These are phyloP conservation scores for Trypanosoma congolense DNA, from an alignment of 208 protist genomes.

Conservation along the genomic window DNA sequence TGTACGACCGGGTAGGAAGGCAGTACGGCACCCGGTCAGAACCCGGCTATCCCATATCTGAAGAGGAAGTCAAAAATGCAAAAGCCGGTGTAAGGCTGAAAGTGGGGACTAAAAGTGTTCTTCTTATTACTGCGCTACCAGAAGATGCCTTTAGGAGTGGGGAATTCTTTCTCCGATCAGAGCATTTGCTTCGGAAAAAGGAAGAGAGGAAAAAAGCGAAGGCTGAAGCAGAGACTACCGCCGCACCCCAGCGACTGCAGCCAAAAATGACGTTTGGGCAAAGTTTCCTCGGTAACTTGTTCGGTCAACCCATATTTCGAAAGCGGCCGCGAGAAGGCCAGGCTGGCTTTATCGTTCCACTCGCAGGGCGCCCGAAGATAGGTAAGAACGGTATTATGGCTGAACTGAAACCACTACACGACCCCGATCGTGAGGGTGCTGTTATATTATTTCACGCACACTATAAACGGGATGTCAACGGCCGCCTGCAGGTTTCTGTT, in stretches of 20 bases:
- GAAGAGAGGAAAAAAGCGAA: slow-evolving; percentile 79
- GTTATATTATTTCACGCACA: slow-evolving; percentile 88
- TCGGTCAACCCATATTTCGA: slow-evolving; percentile 58
- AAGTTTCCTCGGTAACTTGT: slow-evolving; percentile 30
- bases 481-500: slow-evolving; percentile 81
- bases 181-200: slow-evolving; percentile 75
- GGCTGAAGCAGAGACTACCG: slow-evolving; percentile 48
- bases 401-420: slow-evolving; percentile 68
- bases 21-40: slow-evolving; percentile 81
- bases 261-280: slow-evolving; percentile 75
- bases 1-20: slow-evolving; percentile 83
- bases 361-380: slow-evolving; percentile 69
- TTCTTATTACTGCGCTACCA: slow-evolving; percentile 71
- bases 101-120: slow-evolving; percentile 65
- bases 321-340: slow-evolving; percentile 62
- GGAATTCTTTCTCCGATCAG: slow-evolving; percentile 83
- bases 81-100: slow-evolving; percentile 57
- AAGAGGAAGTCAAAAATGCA: slow-evolving; percentile 56
- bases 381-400: slow-evolving; percentile 56
- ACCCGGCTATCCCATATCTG: slow-evolving; percentile 75
- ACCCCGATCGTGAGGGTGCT: slow-evolving; percentile 64
- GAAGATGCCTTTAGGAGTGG: slow-evolving; percentile 85
- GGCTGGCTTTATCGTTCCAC: slow-evolving; percentile 71
- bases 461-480: slow-evolving; percentile 83
- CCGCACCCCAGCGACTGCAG: slow-evolving; percentile 26